Conservation (phyloP, 2,329 filamentous ascomycete species). For the Didymella arachidicola region DNA sequence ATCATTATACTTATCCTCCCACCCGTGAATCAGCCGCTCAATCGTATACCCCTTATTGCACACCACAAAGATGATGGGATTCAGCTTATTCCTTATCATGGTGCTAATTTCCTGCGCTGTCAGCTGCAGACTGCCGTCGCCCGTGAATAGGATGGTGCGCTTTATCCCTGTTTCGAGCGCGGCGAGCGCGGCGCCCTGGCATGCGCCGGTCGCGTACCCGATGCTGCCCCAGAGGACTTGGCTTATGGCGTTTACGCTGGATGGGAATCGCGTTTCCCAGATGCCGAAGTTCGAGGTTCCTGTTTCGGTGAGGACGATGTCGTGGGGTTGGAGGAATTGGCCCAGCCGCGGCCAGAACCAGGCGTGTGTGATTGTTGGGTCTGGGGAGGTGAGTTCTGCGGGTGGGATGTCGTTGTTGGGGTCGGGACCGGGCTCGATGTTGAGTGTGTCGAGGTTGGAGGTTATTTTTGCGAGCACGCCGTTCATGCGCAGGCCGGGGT, state of each 20-base stretch:
- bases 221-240: slow-evolving; percentile 78
- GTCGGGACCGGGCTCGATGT: slow-evolving; percentile 60
- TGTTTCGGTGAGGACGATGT: slow-evolving; percentile 86
- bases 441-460: slow-evolving; percentile 64
- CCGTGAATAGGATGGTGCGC: slow-evolving; percentile 84
- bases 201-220: slow-evolving; percentile 69
- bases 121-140: slow-evolving; percentile 85
- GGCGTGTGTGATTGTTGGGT: slow-evolving; percentile 67
- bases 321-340: slow-evolving; percentile 73
- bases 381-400: slow-evolving; percentile 39
- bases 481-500: slow-evolving; percentile 78
- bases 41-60: slow-evolving; percentile 92
- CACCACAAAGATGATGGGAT: slow-evolving; percentile 83
- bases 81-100: slow-evolving; percentile 77
- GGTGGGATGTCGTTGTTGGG: slow-evolving; percentile 61
- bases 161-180: slow-evolving; percentile 68
- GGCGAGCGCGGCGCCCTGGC: slow-evolving; percentile 76
- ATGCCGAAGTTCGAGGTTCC: slow-evolving; percentile 90
- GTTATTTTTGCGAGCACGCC: slow-evolving; percentile 78
- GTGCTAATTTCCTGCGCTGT: slow-evolving; percentile 85
- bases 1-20: slow-evolving; percentile 82
- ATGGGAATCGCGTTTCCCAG: slow-evolving; percentile 82
- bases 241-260: slow-evolving; percentile 78
- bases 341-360: slow-evolving; percentile 82
- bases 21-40: slow-evolving; percentile 86